These are phyloP conservation scores for Ceratocystis lukuohia DNA, from an alignment of 2,329 filamentous ascomycete species.

Conservation along the genomic window DNA sequence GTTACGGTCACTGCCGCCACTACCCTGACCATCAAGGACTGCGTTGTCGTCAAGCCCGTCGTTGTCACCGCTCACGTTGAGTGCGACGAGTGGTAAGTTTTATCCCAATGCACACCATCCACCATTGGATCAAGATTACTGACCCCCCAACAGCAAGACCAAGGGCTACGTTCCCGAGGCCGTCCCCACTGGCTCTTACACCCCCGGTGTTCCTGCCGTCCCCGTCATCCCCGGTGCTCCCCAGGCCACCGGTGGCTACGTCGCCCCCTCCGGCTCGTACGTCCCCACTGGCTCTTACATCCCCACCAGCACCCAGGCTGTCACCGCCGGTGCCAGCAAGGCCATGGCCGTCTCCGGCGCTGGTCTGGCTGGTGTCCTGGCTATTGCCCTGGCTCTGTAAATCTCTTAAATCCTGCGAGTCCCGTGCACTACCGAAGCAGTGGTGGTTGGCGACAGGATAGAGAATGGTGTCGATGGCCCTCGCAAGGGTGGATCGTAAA, in stretches of 20 bases:
- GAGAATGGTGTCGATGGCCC: not conserved
- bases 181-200: slow-evolving; percentile 20
- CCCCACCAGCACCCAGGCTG: slow-evolving; percentile 36
- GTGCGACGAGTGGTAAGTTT: slow-evolving; percentile 41
- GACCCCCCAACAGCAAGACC: slow-evolving; percentile 17
- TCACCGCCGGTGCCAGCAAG: slow-evolving; percentile 44
- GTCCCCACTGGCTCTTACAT: slow-evolving; percentile 24
- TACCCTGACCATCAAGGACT: slow-evolving; percentile 58
- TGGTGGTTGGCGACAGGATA: not conserved
- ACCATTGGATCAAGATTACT: not conserved
- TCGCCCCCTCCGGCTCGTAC: slow-evolving; percentile 28
- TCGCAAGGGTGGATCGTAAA: not conserved
- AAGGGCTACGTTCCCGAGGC: slow-evolving; percentile 18
- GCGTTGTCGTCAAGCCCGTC: slow-evolving; percentile 51
- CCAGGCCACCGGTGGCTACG: slow-evolving; percentile 24
- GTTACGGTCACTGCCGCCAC: slow-evolving; percentile 57
- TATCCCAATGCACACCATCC: not conserved
- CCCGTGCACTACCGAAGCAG: not conserved
- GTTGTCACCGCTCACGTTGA: slow-evolving; percentile 37
- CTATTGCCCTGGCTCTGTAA: slow-evolving; percentile 47
- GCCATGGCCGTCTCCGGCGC: slow-evolving; percentile 43
- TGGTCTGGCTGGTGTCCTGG: slow-evolving; percentile 41
- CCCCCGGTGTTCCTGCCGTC: slow-evolving; percentile 19
- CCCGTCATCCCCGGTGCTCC: slow-evolving; percentile 15
- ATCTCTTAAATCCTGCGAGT: slow-evolving; percentile 26